Evolutionary conservation across 495 filamentous ascomycete species (phyloP).

Genomic region (Tuber brumale): DNA sequence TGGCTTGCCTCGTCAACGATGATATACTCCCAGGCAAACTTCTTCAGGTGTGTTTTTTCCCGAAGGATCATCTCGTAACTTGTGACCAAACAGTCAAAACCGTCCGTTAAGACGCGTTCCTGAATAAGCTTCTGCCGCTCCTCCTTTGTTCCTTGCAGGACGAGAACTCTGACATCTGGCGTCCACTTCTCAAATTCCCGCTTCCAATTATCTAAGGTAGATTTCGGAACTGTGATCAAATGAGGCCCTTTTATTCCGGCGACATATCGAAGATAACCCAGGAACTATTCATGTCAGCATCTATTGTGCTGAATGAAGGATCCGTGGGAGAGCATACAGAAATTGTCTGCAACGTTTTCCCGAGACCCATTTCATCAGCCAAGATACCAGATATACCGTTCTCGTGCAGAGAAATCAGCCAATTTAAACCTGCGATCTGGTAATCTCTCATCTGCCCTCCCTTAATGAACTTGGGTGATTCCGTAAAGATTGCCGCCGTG

Average conservation of each 20-base stretch:
- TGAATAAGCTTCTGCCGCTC: constrained; percentile 83
- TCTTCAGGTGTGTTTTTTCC: constrained; percentile 91
- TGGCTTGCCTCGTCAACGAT: constrained; percentile 74
- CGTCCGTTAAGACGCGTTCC: constrained; percentile 80
- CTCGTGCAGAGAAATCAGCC: constrained; percentile 96
- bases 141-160: constrained; percentile 93
- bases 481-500: constrained; percentile 81
- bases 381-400: constrained; percentile 98
- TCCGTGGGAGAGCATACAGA: constrained; percentile 37
- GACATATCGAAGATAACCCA: constrained; percentile 88
- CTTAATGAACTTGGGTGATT: constrained; percentile 84
- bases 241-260: constrained; percentile 87
- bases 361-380: constrained; percentile 95
- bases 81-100: constrained; percentile 91
- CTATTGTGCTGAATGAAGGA: neutral
- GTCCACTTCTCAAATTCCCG: constrained; percentile 92
- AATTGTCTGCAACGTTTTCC: constrained; percentile 86
- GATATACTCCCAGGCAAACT: constrained; percentile 99
- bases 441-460: constrained; percentile 88
- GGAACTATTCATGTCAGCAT: constrained; percentile 56
- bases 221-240: constrained; percentile 89
- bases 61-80: constrained; percentile 95
- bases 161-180: constrained; percentile 87
- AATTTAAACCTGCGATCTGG: constrained; percentile 88
- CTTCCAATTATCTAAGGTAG: constrained; percentile 97